Evolutionary conservation across 208 protist genomes (phyloP).

Genomic region (Leishmania braziliensis): DNA sequence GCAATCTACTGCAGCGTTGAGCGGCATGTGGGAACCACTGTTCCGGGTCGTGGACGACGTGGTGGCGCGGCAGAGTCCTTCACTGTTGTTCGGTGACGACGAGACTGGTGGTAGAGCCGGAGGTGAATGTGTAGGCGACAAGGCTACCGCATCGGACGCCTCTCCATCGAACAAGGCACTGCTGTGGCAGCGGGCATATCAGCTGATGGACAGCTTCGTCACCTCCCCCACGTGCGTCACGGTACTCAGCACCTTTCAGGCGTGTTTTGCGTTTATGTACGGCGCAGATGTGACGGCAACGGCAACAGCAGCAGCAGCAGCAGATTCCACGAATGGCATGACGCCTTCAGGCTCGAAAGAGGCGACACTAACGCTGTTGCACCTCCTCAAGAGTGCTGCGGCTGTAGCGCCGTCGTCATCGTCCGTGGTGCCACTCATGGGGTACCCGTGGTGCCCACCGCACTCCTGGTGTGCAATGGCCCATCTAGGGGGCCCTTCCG

Average conservation of each 20-base stretch:
- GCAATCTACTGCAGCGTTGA: constrained; percentile 36
- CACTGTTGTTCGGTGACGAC: background rate
- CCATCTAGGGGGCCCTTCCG: background rate
- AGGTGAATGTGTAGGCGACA: background rate
- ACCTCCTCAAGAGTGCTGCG: background rate
- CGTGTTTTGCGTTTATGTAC: constrained; percentile 67
- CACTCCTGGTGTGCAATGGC: constrained; percentile 52
- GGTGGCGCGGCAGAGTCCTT: constrained; percentile 5
- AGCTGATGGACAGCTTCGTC: constrained; percentile 22
- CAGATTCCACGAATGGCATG: background rate
- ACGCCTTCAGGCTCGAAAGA: background rate
- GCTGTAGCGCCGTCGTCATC: background rate
- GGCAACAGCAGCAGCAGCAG: background rate
- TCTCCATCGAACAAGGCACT: background rate
- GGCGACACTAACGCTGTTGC: background rate
- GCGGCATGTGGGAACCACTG: constrained; percentile 74
- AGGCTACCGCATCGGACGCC: background rate
- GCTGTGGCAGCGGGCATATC: constrained; percentile 16
- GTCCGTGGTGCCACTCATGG: background rate
- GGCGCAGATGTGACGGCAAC: constrained; percentile 15
- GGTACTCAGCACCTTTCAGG: constrained; percentile 50
- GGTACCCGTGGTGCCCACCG: constrained; percentile 26
- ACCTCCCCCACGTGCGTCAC: constrained; percentile 38
- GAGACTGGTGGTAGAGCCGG: background rate
- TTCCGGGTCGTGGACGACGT: constrained; percentile 51